Base-by-base conservation (phyloP, 139 green algal species). In the Coelastrella sp. region DNA sequence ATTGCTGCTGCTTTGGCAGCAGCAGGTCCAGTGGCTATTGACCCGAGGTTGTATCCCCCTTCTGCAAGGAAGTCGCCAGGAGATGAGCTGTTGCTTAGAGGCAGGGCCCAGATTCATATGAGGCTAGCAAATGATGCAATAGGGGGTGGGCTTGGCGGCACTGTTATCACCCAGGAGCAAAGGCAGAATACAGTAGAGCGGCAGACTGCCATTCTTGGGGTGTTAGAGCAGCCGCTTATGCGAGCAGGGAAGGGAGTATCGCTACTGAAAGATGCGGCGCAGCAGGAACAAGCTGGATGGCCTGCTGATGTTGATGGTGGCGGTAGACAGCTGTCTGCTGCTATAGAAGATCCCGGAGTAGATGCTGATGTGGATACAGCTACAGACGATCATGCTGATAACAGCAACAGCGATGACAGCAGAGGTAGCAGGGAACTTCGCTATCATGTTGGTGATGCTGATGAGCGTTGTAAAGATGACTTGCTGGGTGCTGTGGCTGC, bases 11-110 rank as follows among this genome's bases (percentile, higher is more conserved):
- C 38, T 4, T 25, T 66, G 75, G 75, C 53, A 41, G 75, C 53
- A 51, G 51, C 75, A 41, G 75, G 75, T 2, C 75, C 75, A 27
- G 75, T 38, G 34, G 23, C 27, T 8, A 82, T 82, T 50, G 53
- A 51, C 19, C 43, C 75, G 2, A n/a, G 23, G 3, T 53, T 82
- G 5, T 82, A 82, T 45, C 75, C 53, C 13, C 75, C 75, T 27
- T 72, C 75, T 27, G 75, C 53, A 11, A 59, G 75, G 19, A 82
- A 82, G 38, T 35, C 53, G 53, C 75, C 71, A 21, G 38, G 66
- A 21, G 23, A 50, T n/a, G 32, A 37, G 30, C 32, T 51, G 50
- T 13, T 59, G n/a, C n/a, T n/a, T n/a, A n/a, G n/a, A n/a, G n/a
- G n/a, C n/a, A n/a, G 30, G 17, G 7, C 27, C 7, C 41, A n/a